These are phyloP conservation scores for Helotiales sp. DNA, from an alignment of 2,329 filamentous ascomycete species.

Conservation along the genomic window DNA sequence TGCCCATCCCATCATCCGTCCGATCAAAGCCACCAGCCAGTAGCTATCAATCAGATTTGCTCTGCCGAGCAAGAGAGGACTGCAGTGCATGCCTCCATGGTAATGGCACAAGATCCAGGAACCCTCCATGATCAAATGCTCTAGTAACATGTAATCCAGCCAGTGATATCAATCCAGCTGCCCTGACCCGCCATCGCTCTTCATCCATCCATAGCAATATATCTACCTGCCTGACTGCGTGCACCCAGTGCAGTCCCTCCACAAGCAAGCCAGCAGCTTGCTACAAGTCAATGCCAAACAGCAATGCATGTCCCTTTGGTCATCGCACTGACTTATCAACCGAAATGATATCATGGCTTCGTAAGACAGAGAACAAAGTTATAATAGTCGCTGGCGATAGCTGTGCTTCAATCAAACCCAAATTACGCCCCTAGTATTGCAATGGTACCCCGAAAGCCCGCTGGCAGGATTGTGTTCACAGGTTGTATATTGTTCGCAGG, in stretches of 20 bases:
- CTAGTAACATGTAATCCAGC: conserved; percentile 2
- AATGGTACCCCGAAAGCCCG: neutral
- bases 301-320: conserved; percentile 18
- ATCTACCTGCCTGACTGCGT: conserved; percentile 10
- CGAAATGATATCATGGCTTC: conserved; percentile 24
- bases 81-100: neutral
- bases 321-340: conserved; percentile 1
- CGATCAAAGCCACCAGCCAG: neutral
- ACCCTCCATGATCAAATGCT: neutral
- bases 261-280: conserved; percentile 1
- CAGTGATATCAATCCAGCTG: neutral
- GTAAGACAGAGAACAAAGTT: conserved; percentile 14
- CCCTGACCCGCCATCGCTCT: neutral
- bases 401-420: conserved; percentile 15
- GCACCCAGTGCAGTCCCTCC: neutral
- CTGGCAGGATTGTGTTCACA: conserved; percentile 40
- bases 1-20: conserved; percentile 1
- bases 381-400: conserved; percentile 1
- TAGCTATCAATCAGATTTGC: no score
- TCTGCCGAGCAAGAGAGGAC: neutral
- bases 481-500: conserved; percentile 41
- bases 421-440: conserved; percentile 17
- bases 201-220: conserved; percentile 12
- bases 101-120: neutral
- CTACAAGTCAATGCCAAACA: conserved; percentile 14